phyloP scores from a whole-genome alignment of 306 rosid species.

The Comarum palustre region DNA sequence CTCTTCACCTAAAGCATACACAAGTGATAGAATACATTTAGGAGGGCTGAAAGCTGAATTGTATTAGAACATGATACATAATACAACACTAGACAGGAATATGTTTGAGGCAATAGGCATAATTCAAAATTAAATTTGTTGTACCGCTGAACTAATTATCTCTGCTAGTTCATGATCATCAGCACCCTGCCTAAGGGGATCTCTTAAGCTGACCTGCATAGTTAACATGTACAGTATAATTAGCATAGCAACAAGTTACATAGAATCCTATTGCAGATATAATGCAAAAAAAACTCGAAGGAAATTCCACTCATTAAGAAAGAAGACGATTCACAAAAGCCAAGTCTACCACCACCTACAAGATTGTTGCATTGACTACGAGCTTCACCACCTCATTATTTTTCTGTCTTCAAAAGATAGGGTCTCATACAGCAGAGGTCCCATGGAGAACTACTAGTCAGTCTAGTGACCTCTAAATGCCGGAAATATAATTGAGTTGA shows the following conservation, averaged over 20 bases:
- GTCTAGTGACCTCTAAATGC: neutral
- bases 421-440: neutral
- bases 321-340: neutral
- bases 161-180: conserved; percentile 65
- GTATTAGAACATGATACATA: neutral
- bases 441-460: neutral
- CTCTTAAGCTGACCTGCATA: conserved; percentile 85
- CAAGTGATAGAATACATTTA: neutral
- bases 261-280: neutral
- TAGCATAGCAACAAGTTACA: neutral
- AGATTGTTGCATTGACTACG: neutral
- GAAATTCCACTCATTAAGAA: neutral
- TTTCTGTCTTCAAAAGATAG: neutral
- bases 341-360: neutral
- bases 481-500: neutral
- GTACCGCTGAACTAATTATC: conserved; percentile 82
- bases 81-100: neutral
- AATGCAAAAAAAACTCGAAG: neutral
- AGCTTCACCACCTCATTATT: neutral
- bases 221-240: neutral
- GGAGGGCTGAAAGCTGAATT: conserved; percentile 3
- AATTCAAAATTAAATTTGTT: conserved; percentile 15
- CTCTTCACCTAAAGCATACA: conserved; percentile 67
- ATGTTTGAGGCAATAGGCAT: conserved; percentile 14
- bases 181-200: conserved; percentile 73